phyloP scores from a whole-genome alignment of 2,329 filamentous ascomycete species.

The Clarireedia homoeocarpa region DNA sequence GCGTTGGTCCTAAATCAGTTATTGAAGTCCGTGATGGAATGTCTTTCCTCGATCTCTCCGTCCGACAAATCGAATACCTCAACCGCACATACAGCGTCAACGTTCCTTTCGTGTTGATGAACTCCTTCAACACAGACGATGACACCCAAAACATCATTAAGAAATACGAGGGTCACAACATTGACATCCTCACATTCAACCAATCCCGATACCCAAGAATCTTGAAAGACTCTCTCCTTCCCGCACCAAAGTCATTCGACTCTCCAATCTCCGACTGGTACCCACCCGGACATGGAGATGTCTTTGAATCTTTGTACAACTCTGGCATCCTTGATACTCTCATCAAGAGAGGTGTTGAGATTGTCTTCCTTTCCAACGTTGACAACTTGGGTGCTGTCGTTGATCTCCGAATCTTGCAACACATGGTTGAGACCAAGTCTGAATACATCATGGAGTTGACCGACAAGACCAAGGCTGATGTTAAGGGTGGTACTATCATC shows the following conservation, averaged over 20 bases:
- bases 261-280: conserved; percentile 96
- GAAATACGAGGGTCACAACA: conserved; percentile 99
- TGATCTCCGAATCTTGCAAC: conserved; percentile 94
- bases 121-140: conserved; percentile 99
- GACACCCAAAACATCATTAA: conserved; percentile 99
- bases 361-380: conserved; percentile 97
- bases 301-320: conserved; percentile 99
- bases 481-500: conserved; percentile 99
- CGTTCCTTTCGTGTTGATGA: conserved; percentile 98
- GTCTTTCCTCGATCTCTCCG: conserved; percentile 98
- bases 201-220: conserved; percentile 98
- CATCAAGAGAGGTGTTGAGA: conserved; percentile 88
- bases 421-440: conserved; percentile 95
- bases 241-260: conserved; percentile 82
- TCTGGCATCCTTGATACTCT: conserved; percentile 96
- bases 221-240: conserved; percentile 94
- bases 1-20: conserved; percentile 97
- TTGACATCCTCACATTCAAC: conserved; percentile 99
- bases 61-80: conserved; percentile 97
- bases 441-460: conserved; percentile 99
- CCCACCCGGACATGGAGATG: conserved; percentile 96
- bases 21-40: conserved; percentile 99
- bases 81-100: conserved; percentile 98
- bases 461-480: conserved; percentile 99
- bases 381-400: conserved; percentile 98